Evolutionary conservation across 495 filamentous ascomycete species (phyloP).

Genomic region (Podospora fimiseda): DNA sequence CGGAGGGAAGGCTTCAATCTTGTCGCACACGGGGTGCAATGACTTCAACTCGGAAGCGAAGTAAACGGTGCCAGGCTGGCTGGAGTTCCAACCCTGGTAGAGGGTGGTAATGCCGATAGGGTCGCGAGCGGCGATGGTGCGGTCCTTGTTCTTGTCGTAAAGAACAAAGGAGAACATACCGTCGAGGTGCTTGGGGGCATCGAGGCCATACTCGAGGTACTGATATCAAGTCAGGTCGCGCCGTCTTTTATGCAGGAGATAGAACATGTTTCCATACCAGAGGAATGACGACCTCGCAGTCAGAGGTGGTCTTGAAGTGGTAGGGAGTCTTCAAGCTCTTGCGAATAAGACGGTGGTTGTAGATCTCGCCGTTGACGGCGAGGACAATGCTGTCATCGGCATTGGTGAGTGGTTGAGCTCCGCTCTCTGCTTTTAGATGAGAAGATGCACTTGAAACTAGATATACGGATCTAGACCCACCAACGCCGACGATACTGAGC

Average conservation of each 20-base stretch:
- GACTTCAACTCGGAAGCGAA: conserved; percentile 97
- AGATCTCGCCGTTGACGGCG: conserved; percentile 99
- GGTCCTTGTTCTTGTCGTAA: conserved; percentile 87
- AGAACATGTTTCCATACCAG: conserved; percentile 55
- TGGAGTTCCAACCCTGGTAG: conserved; percentile 84
- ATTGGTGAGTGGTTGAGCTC: conserved; percentile 91
- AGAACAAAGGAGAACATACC: conserved; percentile 99
- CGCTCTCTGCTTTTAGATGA: conserved; percentile 60
- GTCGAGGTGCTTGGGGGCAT: conserved; percentile 90
- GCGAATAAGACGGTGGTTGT: conserved; percentile 92
- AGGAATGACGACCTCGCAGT: conserved; percentile 97
- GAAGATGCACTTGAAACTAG: conserved; percentile 14
- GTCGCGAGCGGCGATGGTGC: conserved; percentile 88
- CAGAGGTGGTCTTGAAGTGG: conserved; percentile 94
- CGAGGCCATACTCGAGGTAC: conserved; percentile 88
- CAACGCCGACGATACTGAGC: conserved; percentile 94
- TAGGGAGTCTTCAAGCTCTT: conserved; percentile 75
- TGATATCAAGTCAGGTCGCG: conserved; percentile 26
- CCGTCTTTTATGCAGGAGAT: background rate
- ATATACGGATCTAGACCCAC: conserved; percentile 47
- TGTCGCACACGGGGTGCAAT: conserved; percentile 87
- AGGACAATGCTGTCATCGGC: conserved; percentile 80
- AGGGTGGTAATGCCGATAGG: conserved; percentile 97
- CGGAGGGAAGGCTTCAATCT: conserved; percentile 88
- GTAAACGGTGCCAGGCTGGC: conserved; percentile 77